Conservation (phyloP, 805 yeast genomes). For the Ogataea glucozyma region DNA sequence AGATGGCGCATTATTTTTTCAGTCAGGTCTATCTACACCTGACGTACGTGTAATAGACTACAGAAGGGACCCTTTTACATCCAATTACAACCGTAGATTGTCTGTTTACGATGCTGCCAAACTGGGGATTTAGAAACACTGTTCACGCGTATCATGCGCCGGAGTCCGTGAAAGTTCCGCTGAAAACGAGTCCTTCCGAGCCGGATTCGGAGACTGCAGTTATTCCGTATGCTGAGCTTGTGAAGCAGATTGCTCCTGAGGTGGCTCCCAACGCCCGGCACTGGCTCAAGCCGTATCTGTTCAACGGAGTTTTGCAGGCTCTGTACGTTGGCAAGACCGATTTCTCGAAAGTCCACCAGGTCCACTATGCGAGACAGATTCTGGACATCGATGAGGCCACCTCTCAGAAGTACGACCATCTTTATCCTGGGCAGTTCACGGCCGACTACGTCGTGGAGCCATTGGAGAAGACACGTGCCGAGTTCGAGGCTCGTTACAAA, state of each 20-base stretch:
- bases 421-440: conserved; percentile 44
- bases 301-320: conserved; percentile 52
- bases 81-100: neutral
- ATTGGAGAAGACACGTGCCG: conserved; percentile 23
- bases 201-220: conserved; percentile 12
- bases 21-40: no score
- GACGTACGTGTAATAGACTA: no score
- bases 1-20: no score
- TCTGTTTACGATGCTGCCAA: conserved; percentile 17
- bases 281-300: conserved; percentile 46
- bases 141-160: conserved; percentile 29
- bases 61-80: neutral
- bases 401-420: conserved; percentile 17
- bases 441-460: conserved; percentile 48
- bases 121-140: conserved; percentile 37
- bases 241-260: conserved; percentile 42
- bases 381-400: conserved; percentile 35
- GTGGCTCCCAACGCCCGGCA: conserved; percentile 40
- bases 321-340: conserved; percentile 48
- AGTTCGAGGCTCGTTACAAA: conserved; percentile 33
- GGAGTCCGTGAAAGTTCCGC: conserved; percentile 28
- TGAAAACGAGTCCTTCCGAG: conserved; percentile 13
- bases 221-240: conserved; percentile 37
- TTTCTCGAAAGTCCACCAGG: conserved; percentile 42
- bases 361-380: conserved; percentile 47